These are phyloP conservation scores for Colletotrichum spaethianum DNA, from an alignment of 2,329 filamentous ascomycete species.

Conservation along the genomic window DNA sequence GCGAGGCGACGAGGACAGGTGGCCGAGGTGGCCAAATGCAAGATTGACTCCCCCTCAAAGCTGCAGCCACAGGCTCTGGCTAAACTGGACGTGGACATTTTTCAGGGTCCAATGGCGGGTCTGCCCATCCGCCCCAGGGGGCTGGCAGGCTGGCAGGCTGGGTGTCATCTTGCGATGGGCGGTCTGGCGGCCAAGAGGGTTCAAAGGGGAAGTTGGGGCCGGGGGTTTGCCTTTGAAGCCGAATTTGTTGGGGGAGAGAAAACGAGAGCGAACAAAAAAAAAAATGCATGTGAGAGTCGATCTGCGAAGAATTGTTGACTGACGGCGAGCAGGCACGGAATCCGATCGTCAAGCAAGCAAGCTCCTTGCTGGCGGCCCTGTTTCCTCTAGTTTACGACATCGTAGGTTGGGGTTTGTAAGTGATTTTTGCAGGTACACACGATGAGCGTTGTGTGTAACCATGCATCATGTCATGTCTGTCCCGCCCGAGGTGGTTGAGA, in stretches of 20 bases:
- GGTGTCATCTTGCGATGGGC: slow-evolving; percentile 40
- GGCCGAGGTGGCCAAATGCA: slow-evolving; percentile 32
- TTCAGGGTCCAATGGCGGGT: slow-evolving; percentile 38
- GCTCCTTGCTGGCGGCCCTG: slow-evolving; percentile 24
- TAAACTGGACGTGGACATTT: slow-evolving; percentile 16
- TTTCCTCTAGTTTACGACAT: slow-evolving; percentile 7
- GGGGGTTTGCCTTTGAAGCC: slow-evolving; percentile 32
- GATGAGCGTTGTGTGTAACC: background rate
- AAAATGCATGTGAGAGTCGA: slow-evolving; percentile 40
- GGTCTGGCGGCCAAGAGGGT: slow-evolving; percentile 41
- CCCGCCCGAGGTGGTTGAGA: background rate
- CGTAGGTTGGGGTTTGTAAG: slow-evolving; percentile 2
- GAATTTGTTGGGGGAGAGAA: slow-evolving; percentile 40
- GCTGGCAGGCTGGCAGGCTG: slow-evolving; percentile 11
- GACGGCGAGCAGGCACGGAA: slow-evolving; percentile 13
- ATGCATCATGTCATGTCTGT: background rate
- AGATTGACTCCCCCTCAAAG: slow-evolving; percentile 29
- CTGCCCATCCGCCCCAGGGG: slow-evolving; percentile 19
- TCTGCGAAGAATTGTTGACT: slow-evolving; percentile 34
- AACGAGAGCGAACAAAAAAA: background rate
- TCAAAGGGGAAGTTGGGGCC: slow-evolving; percentile 40
- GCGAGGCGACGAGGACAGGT: background rate
- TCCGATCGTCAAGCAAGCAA: slow-evolving; percentile 14
- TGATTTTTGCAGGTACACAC: background rate
- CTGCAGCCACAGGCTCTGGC: slow-evolving; percentile 23